Base-by-base conservation (phyloP, 2,329 filamentous ascomycete genomes). In the Dryadomyces quercus-mongolicae region DNA sequence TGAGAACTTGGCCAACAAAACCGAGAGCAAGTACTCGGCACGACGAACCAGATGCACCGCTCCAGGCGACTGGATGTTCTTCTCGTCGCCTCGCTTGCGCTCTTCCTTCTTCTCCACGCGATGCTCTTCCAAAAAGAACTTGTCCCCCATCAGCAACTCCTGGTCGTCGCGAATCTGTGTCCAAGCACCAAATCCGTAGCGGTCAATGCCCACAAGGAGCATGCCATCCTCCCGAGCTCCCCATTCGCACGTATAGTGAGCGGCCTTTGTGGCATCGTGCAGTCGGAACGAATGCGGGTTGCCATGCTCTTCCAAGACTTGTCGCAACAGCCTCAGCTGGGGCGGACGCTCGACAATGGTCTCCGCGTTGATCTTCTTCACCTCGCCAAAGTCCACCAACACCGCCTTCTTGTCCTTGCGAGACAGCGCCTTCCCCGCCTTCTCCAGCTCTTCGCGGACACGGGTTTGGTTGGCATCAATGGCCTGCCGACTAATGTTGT, bases 351-450 rank as follows among this genome's bases (percentile, higher is more conserved):
- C 92, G 12, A 95, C 82, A 54, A 96, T 86, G 0, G 93, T 97
- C 69, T 95, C 90, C 0, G 93, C 93, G 65, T 98, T 98, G 63
- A 96, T 81, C 62, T 95, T 91, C 69, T 95, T 95, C 51, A 96
- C 85, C 54, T 91, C 89, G 48, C 86, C 85, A 69, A 91, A 95
- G 66, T 97, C 91, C 63, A 98, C 96, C 47, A 98, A 74, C 18
- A 98, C 88, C 0, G 93, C 93, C 70, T 98, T 98, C 69, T 89
- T 89, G 66, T 98, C 93, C 68, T 98, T 98, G 74, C 97, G 96
- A 0, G 92, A 95, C 54, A 94, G 71, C 2, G 83, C 78, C 66
- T 93, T 94, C 64, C 88, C 88, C 0, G 80, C 77, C 59, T 86
- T 82, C 67, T 93, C 88, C 62, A 95, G 89, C 63, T 90, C 88